A percentile compares a stretch with the other conserved stretches of the same genome.
Evolutionary conservation across 306 rosid genomes (phyloP).

Genomic region (Hippophae gyantsensis): DNA sequence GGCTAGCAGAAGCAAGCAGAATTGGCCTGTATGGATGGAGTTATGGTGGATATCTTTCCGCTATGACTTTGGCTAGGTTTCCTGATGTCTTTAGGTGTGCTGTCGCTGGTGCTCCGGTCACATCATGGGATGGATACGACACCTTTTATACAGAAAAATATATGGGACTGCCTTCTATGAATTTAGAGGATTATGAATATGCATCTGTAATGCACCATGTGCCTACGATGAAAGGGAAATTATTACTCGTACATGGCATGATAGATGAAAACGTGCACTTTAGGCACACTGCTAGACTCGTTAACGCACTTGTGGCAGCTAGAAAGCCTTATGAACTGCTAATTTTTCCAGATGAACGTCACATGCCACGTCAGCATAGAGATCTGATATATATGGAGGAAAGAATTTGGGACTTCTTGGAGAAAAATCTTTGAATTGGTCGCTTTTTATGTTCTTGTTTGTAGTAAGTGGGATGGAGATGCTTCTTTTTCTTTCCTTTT

Average conservation of each 20-base stretch:
- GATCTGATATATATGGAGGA: constrained; percentile 90
- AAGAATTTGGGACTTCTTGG: constrained; percentile 87
- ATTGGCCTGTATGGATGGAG: constrained; percentile 96
- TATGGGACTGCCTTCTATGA: constrained; percentile 75
- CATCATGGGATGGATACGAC: constrained; percentile 95
- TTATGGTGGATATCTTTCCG: constrained; percentile 92
- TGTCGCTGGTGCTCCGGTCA: constrained; percentile 78
- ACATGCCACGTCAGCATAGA: constrained; percentile 73
- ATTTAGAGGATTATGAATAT: constrained; percentile 36
- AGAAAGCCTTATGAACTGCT: constrained; percentile 73
- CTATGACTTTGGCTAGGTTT: constrained; percentile 62
- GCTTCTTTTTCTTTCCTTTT: neutral
- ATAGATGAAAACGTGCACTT: constrained; percentile 95
- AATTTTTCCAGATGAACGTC: constrained; percentile 85
- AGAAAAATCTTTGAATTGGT: constrained; percentile 48
- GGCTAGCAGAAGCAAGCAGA: constrained; percentile 64
- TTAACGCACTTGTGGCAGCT: constrained; percentile 75
- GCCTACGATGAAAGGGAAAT: constrained; percentile 50
- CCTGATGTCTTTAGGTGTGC: constrained; percentile 70
- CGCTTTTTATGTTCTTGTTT: constrained; percentile 12
- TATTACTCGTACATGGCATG: constrained; percentile 94
- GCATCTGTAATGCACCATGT: constrained; percentile 72
- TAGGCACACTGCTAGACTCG: constrained; percentile 89
- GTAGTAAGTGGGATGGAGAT: neutral
- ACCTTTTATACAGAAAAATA: constrained; percentile 91